Percentiles rank a stretch among this genome's conserved stretches.
Conservation (phyloP, 192 early-diverging fungal species). For the Coemansia sp. region DNA sequence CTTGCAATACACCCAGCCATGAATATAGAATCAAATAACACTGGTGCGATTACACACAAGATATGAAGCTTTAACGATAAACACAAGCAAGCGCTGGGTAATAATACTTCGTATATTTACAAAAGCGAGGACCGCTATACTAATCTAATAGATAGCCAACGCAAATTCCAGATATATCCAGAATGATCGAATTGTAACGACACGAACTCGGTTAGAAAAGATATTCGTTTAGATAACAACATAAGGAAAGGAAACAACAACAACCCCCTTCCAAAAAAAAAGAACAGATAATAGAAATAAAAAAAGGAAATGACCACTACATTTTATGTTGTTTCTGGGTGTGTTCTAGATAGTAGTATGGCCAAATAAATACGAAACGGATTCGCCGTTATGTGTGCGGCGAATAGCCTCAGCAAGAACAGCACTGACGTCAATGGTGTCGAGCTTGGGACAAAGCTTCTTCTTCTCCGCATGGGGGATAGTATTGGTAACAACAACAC, state of each 20-base stretch:
- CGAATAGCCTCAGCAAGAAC: constrained; percentile 76
- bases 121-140: too few species aligned
- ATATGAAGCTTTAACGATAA: neutral
- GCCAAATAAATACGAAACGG: constrained; percentile 65
- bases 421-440: constrained; percentile 80
- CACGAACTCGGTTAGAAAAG: too few species aligned
- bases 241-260: neutral
- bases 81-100: too few species aligned
- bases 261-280: too few species aligned
- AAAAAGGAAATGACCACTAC: neutral
- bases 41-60: neutral
- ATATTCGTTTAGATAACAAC: too few species aligned
- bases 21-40: neutral
- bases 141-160: too few species aligned
- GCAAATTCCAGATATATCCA: too few species aligned
- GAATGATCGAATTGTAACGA: too few species aligned
- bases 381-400: constrained; percentile 71
- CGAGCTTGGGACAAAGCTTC: constrained; percentile 73
- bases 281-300: neutral
- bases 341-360: constrained; percentile 35
- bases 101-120: too few species aligned
- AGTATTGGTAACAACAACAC: constrained; percentile 80
- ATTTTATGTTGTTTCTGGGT: neutral
- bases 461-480: constrained; percentile 82
- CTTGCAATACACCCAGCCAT: too few species aligned